phyloP scores from a whole-genome alignment of 495 filamentous ascomycete genomes.

The Trichoderma gamsii region DNA sequence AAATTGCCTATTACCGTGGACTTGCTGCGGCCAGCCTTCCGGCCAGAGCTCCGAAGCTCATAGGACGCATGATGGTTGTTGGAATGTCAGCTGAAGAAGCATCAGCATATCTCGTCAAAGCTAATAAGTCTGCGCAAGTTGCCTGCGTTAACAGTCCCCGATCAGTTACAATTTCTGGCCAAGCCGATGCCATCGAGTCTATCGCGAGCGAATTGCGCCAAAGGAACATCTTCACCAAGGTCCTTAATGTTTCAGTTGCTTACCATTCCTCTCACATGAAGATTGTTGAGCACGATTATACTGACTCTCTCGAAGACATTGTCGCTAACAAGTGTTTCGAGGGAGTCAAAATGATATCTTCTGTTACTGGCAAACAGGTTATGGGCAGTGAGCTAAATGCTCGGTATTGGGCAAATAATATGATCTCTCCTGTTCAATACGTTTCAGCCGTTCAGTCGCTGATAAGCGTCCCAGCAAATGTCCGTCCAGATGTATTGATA shows the following conservation, averaged over 20 bases:
- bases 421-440: slow-evolving; percentile 38
- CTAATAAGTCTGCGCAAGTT: slow-evolving; percentile 26
- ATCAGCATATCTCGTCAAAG: slow-evolving; percentile 26
- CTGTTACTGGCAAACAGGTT: slow-evolving; percentile 28
- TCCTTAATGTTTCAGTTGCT: slow-evolving; percentile 33
- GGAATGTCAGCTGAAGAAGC: slow-evolving; percentile 27
- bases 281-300: slow-evolving; percentile 33
- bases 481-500: slow-evolving; percentile 28
- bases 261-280: slow-evolving; percentile 45
- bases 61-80: slow-evolving; percentile 41
- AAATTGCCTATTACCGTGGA: slow-evolving; percentile 40
- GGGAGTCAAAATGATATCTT: slow-evolving; percentile 34
- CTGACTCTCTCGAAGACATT: slow-evolving; percentile 22
- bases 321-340: slow-evolving; percentile 16
- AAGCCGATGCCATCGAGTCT: slow-evolving; percentile 29
- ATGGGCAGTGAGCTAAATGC: slow-evolving; percentile 13
- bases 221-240: slow-evolving; percentile 30
- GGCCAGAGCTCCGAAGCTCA: slow-evolving; percentile 18
- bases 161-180: slow-evolving; percentile 43
- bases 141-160: slow-evolving; percentile 46
- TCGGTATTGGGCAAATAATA: slow-evolving; percentile 36
- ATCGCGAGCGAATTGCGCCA: slow-evolving; percentile 24
- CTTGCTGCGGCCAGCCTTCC: slow-evolving; percentile 23
- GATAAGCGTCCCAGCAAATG: slow-evolving; percentile 15
- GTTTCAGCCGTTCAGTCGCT: slow-evolving; percentile 24